Evolutionary conservation across 257 asterid species (phyloP).

Genomic region (Scutellaria baicalensis): DNA sequence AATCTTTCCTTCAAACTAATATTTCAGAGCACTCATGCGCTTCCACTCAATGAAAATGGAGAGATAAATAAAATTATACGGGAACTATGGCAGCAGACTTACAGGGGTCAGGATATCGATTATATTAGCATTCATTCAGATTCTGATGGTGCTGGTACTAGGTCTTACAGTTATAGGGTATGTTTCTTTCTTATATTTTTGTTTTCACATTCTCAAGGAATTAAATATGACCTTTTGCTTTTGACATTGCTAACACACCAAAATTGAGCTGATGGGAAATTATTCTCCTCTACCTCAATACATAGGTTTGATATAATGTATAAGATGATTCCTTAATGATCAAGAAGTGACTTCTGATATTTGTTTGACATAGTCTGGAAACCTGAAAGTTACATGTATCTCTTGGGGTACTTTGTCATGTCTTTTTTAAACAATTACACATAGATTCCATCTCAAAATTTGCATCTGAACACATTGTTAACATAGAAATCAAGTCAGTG

Average conservation of each 20-base stretch:
- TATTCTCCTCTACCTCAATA: neutral
- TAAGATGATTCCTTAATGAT: neutral
- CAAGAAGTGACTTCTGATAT: neutral
- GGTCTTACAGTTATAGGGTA: constrained; percentile 97
- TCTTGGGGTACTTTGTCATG: neutral
- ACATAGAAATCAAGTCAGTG: neutral
- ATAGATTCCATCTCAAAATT: neutral
- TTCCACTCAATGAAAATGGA: constrained; percentile 99
- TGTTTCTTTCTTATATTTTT: neutral
- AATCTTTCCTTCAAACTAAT: constrained; percentile 11
- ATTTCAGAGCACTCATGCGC: constrained; percentile 91
- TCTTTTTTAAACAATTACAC: neutral
- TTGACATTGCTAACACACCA: neutral
- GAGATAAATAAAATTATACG: constrained; percentile 95
- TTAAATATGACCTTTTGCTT: constrained; percentile 8
- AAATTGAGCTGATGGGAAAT: neutral
- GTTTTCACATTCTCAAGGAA: neutral
- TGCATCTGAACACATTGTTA: neutral
- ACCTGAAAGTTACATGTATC: neutral
- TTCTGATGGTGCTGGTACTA: constrained; percentile 91
- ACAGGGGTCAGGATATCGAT: constrained; percentile 99
- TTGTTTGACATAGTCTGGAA: neutral
- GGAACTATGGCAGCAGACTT: constrained; percentile 98
- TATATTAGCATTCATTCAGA: constrained; percentile 92
- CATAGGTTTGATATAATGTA: constrained; percentile 1